phyloP scores from a whole-genome alignment of 176 grass and related monocot species.

The Bothriochloa decipiens region DNA sequence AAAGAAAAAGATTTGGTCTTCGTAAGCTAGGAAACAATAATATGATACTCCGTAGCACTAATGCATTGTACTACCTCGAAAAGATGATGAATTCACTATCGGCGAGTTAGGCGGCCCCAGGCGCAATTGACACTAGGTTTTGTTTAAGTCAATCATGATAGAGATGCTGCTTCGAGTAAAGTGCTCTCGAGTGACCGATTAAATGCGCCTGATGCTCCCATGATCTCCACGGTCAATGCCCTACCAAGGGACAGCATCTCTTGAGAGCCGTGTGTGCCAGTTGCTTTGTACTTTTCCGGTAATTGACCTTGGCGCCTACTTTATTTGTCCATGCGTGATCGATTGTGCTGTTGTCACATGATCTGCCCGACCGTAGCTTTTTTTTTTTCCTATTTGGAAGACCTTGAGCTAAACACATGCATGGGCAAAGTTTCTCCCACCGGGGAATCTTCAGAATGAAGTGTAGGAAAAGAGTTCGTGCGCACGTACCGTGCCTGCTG shows the following conservation, averaged over 20 bases:
- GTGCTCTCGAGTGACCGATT: constrained; percentile 27
- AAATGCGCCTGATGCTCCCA: constrained; percentile 2
- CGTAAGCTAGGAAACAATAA: too few relatives aligned
- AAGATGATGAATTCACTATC: too few relatives aligned
- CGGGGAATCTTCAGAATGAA: constrained; percentile 11
- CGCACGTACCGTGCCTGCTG: constrained; percentile 9
- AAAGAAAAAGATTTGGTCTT: too few relatives aligned
- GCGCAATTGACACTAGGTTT: neutral
- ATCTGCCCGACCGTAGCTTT: neutral
- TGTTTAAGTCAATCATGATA: constrained; percentile 16
- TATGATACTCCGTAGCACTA: too few relatives aligned
- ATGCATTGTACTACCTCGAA: too few relatives aligned
- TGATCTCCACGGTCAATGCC: constrained; percentile 41
- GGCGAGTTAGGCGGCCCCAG: too few relatives aligned
- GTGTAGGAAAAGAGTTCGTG: neutral
- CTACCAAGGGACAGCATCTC: constrained; percentile 58
- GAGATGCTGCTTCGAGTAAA: constrained; percentile 32
- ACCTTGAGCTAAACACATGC: neutral
- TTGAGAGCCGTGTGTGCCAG: constrained; percentile 41
- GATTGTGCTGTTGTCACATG: neutral
- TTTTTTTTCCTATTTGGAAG: neutral
- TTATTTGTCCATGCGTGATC: neutral
- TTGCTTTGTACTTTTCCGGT: constrained; percentile 38
- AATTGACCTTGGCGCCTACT: neutral
- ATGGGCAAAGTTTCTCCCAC: neutral